These are phyloP conservation scores for Nitzschia palea DNA, from an alignment of 108 stramenopile genomes.

Conservation along the genomic window DNA sequence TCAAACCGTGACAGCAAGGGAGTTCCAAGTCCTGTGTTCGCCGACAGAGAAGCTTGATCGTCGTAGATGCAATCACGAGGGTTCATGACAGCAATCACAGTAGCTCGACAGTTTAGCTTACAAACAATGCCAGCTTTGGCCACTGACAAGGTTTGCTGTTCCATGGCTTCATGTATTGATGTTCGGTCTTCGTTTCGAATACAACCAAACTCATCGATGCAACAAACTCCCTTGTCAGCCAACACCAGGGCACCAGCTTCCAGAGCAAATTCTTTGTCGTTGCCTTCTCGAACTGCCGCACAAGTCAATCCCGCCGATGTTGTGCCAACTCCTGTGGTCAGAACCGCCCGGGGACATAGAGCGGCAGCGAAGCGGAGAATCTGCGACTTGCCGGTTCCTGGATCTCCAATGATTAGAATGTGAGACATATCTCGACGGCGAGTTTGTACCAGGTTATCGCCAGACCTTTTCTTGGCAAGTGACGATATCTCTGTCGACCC, in stretches of 20 bases:
- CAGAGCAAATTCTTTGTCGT: conserved; percentile 87
- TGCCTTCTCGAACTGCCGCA: conserved; percentile 92
- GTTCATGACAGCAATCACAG: conserved; percentile 95
- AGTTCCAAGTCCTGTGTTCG: conserved; percentile 93
- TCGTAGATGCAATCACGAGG: conserved; percentile 86
- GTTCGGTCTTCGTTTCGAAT: conserved; percentile 81
- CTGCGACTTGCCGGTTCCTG: conserved; percentile 78
- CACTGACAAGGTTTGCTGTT: conserved; percentile 95
- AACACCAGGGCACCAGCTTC: conserved; percentile 98
- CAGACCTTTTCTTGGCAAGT: not conserved
- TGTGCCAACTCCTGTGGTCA: conserved; percentile 98
- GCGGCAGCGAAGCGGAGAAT: conserved; percentile 94
- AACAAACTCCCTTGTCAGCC: conserved; percentile 95
- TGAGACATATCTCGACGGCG: conserved; percentile 83
- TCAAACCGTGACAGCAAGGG: conserved; percentile 98
- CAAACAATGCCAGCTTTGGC: conserved; percentile 98
- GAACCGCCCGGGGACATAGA: conserved; percentile 86
- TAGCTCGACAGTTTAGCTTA: conserved; percentile 91
- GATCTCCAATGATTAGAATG: conserved; percentile 88
- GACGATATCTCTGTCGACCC: not conserved
- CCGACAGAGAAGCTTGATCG: conserved; percentile 59
- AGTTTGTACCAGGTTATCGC: conserved; percentile 45
- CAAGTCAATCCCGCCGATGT: conserved; percentile 98
- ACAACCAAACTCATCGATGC: conserved; percentile 95
- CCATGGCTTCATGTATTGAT: conserved; percentile 99